phyloP scores from a whole-genome alignment of 495 filamentous ascomycete genomes.

The Neurospora sp. region DNA sequence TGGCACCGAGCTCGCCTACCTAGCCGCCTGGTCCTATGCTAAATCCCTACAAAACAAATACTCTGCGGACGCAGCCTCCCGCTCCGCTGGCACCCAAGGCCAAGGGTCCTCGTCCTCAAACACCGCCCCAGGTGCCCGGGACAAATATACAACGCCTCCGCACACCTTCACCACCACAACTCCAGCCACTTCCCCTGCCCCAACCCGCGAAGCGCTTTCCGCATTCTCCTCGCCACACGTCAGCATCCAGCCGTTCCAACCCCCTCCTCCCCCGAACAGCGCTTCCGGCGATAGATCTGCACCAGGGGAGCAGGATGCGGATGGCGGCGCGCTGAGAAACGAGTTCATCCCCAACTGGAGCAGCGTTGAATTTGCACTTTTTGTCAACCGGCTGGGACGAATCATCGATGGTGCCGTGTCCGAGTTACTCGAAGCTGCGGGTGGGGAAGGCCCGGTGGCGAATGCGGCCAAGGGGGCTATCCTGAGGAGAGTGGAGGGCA shows the following conservation, averaged over 20 bases:
- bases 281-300: not conserved
- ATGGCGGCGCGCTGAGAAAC: conserved; percentile 51
- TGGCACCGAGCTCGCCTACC: conserved; percentile 60
- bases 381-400: conserved; percentile 34
- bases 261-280: not conserved
- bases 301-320: conserved; percentile 30
- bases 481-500: conserved; percentile 18
- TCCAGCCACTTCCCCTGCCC: not conserved
- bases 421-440: conserved; percentile 8
- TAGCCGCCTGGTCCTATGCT: conserved; percentile 51
- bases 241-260: not conserved
- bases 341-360: conserved; percentile 62
- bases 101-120: not conserved
- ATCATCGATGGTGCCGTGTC: conserved; percentile 22
- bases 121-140: not conserved
- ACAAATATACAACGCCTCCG: not conserved
- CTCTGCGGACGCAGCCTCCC: not conserved
- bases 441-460: conserved; percentile 5
- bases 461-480: conserved; percentile 12
- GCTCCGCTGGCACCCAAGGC: not conserved
- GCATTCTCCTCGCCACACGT: not conserved
- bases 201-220: not conserved
- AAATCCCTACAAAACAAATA: conserved; percentile 11
- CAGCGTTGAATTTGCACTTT: conserved; percentile 45
- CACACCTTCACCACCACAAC: not conserved